Evolutionary conservation across 176 grass and related monocot genomes (phyloP), one percentile per base, ranked within the genome.

Genomic region (Triticum turgidum): DNA sequence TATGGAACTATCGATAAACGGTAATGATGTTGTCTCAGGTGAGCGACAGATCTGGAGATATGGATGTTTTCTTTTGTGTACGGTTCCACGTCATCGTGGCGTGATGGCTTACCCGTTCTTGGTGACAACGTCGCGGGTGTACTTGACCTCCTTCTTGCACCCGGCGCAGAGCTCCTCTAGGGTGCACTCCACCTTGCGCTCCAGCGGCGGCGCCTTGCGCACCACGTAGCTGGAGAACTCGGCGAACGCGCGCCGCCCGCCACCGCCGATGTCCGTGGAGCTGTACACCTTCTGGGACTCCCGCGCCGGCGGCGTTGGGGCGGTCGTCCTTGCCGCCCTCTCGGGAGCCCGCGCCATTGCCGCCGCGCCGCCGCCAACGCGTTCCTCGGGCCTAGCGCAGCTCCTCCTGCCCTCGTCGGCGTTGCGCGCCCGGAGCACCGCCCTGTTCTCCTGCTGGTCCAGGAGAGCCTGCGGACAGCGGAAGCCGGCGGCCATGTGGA

Each of bases 131-230:
- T 98, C 84, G 82, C 96, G 88, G 4, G 75, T 91, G 83, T 92
- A 94, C 54, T 81, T 91, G 39, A 94, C 87, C 81, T 98, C 96
- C 93, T 95, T 98, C 78, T 58, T 91, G 96, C 93, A 95, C 6
- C 96, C 96, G 79, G 10, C 44, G 89, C 63, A 92, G 84, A 98
- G 91, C 68, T 98, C 96, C 96, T 98, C 93, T 18, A 98, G 96
- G 29, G 93, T 94, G 89, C 93, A 98, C 86, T 95, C 93, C 20
- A 98, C 84, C 89, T 84, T 89, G 32, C 83, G 89, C 81, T 98
- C 96, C 61, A 86, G 73, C 64, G 96, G 84, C 88, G 93, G 96
- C 42, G 88, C 90, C 92, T 98, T 95, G 71, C 89, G 86, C 78
- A 91, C 68, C 7, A 95, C 87, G 76, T 87, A 91, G 73, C 85